Evolutionary conservation across 495 filamentous ascomycete genomes (phyloP).

Genomic region (Cercophora scortea): DNA sequence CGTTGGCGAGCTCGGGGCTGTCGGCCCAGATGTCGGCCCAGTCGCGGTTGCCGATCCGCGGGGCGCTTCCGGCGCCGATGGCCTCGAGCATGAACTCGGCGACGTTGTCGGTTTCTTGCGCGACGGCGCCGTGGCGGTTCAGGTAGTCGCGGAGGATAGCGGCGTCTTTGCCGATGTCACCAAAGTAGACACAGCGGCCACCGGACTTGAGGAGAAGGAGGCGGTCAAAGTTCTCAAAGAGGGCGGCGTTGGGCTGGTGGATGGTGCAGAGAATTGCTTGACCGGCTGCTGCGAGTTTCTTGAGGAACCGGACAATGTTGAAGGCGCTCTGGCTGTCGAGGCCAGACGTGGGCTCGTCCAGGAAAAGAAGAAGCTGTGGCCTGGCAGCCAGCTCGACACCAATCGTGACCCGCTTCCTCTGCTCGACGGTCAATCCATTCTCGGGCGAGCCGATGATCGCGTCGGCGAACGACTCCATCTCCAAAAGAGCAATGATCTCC

Average conservation of each 20-base stretch:
- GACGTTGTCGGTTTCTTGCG: slow-evolving; percentile 55
- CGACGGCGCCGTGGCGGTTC: slow-evolving; percentile 46
- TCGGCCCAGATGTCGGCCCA: slow-evolving; percentile 76
- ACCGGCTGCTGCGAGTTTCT: slow-evolving; percentile 72
- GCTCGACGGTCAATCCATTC: slow-evolving; percentile 80
- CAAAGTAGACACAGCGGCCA: slow-evolving; percentile 69
- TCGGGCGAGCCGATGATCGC: slow-evolving; percentile 74
- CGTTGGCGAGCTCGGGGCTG: slow-evolving; percentile 57
- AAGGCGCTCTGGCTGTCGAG: slow-evolving; percentile 80
- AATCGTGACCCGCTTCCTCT: slow-evolving; percentile 85
- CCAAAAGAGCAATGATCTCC: slow-evolving; percentile 68
- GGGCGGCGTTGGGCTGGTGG: slow-evolving; percentile 78
- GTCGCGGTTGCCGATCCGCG: slow-evolving; percentile 64
- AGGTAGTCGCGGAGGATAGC: slow-evolving; percentile 38
- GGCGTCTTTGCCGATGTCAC: slow-evolving; percentile 46
- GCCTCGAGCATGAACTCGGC: slow-evolving; percentile 87
- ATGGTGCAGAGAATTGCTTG: slow-evolving; percentile 91
- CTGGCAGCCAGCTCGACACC: slow-evolving; percentile 83
- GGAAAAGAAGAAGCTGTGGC: slow-evolving; percentile 76
- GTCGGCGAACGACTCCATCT: slow-evolving; percentile 78
- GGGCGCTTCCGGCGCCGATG: slow-evolving; percentile 69
- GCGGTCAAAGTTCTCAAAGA: slow-evolving; percentile 76
- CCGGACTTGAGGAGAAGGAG: slow-evolving; percentile 61
- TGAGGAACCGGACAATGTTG: slow-evolving; percentile 82
- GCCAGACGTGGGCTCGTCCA: slow-evolving; percentile 87